Evolutionary conservation across 768 basidiomycete species (phyloP), one percentile per base, ranked within the genome.

Genomic region (Kwoniella mangroviensis): DNA sequence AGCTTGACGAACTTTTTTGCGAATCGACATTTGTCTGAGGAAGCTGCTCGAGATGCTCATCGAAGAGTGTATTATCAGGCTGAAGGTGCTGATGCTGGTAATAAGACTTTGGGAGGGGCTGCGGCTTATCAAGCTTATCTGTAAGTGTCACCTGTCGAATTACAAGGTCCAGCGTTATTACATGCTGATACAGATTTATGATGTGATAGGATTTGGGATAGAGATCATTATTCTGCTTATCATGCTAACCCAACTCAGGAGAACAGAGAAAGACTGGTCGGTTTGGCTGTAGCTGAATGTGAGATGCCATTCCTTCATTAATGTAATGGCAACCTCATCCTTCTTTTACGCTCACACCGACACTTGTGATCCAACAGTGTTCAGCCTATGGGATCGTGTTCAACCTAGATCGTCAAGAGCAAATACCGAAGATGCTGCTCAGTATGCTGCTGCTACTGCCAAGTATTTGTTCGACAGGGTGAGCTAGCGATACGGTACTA

Each of bases 91-190:
- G 79, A 80, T 67, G 73, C 75, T 19, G 73, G 74, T 2, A 76
- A 74, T 21, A 78, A 77, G 65, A 75, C 72, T 0, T 58, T 83
- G 6, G 82, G 82, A 5, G 80, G 82, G 0, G 82, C 82, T 4
- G 82, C 82, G 2, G 80, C 79, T 4, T 81, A 81, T 65, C 78
- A 83, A 62, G 80, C 82, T 9, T 83, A 70, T 60, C 58, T 83
- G 81, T 80, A 56, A 77, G 78, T 71, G 42, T 51, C 13, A 40
- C 15, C 19, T 53, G 22, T 5, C 7, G 2, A 40, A n/a, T n/a
- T n/a, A n/a, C n/a, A n/a, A n/a, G n/a, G n/a, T n/a, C n/a, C n/a
- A n/a, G n/a, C n/a, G n/a, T n/a, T n/a, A n/a, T n/a, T n/a, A n/a
- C n/a, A n/a, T n/a, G n/a, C 54, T 53, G 66, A 56, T 73, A 41